Evolutionary conservation across 495 filamentous ascomycete genomes (phyloP).

Genomic region (Viridothelium virens): DNA sequence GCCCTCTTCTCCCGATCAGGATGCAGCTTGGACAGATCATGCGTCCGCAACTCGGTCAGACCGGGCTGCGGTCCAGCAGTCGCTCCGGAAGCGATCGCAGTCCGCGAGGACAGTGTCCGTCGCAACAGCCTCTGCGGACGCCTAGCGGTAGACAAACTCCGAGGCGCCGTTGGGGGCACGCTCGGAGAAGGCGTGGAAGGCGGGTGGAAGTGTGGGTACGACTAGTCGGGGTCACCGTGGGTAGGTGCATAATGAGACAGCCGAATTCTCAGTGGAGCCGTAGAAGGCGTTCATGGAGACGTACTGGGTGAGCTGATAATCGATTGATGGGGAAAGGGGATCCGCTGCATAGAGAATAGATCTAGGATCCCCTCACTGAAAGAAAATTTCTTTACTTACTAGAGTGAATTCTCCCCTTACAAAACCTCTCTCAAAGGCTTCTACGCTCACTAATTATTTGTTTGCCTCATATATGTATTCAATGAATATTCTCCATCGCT

Average conservation of each 20-base stretch:
- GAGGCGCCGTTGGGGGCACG: neutral
- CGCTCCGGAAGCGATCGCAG: neutral
- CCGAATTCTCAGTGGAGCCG: neutral
- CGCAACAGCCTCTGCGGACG: neutral
- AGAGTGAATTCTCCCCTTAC: no score
- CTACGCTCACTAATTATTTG: no score
- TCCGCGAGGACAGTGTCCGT: neutral
- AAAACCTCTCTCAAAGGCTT: no score
- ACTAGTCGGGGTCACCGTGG: neutral
- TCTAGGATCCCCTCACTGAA: neutral
- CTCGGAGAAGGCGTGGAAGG: neutral
- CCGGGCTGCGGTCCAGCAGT: neutral
- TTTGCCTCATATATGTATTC: no score
- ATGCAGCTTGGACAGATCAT: neutral
- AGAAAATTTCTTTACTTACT: no score
- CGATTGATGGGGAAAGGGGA: neutral
- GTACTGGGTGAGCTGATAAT: neutral
- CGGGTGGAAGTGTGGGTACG: conserved; percentile 1
- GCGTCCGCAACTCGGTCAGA: neutral
- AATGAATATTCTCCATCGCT: no score
- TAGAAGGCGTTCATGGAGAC: neutral
- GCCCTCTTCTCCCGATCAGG: neutral
- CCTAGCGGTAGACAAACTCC: neutral
- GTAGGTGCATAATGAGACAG: neutral
- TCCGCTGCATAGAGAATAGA: neutral